Conservation (phyloP, 2,329 filamentous ascomycete species). For the Colletotrichum scovillei region DNA sequence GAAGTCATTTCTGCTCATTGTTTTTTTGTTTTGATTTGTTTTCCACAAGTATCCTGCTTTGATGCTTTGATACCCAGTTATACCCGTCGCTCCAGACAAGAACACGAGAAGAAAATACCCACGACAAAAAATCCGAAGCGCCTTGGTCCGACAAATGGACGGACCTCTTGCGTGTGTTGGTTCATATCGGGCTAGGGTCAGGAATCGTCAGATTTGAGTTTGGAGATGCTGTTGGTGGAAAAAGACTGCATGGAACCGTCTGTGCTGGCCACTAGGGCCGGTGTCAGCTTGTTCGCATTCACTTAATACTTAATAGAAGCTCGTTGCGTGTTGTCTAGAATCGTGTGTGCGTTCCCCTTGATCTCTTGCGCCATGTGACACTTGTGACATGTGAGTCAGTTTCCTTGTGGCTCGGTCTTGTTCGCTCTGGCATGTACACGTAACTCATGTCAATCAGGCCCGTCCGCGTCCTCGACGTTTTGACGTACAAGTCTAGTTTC, state of each 20-base stretch:
- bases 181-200: conserved; percentile 34
- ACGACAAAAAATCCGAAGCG: conserved; percentile 40
- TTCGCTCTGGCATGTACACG: conserved; percentile 6
- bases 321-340: conserved; percentile 44
- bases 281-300: conserved; percentile 40
- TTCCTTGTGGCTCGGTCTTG: conserved; percentile 2
- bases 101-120: conserved; percentile 40
- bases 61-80: conserved; percentile 52
- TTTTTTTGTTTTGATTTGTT: conserved; percentile 37
- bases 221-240: conserved; percentile 34
- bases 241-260: conserved; percentile 31
- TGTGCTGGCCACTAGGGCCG: conserved; percentile 36
- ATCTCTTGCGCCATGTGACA: background rate
- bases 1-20: conserved; percentile 37
- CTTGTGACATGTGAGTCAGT: conserved; percentile 3
- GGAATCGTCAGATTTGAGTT: conserved; percentile 35
- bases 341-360: background rate
- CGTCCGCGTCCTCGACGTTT: conserved; percentile 6
- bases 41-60: conserved; percentile 41
- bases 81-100: conserved; percentile 41
- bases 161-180: conserved; percentile 34
- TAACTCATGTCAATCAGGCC: background rate
- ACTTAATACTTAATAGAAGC: conserved; percentile 57
- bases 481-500: background rate
- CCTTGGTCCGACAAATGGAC: conserved; percentile 35